phyloP scores from a whole-genome alignment of 2,329 filamentous ascomycete species.

The Zymoseptoria brevis region DNA sequence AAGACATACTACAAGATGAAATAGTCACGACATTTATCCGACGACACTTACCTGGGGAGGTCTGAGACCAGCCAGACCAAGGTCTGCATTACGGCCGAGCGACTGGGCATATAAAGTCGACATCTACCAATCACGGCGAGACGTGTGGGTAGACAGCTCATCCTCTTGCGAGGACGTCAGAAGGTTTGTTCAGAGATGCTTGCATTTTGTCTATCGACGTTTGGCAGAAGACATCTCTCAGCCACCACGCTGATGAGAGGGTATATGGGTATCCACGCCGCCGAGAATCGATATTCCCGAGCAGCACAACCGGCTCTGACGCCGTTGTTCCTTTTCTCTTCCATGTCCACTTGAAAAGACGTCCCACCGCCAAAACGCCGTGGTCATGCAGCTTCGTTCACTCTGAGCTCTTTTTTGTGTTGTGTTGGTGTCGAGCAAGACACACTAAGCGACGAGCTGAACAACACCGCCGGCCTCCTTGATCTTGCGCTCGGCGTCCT shows the following conservation, averaged over 20 bases:
- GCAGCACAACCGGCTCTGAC: conserved; percentile 4
- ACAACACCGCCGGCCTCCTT: conserved; percentile 93
- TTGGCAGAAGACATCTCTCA: conserved; percentile 40
- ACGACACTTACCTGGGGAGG: not conserved
- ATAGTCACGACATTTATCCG: not conserved
- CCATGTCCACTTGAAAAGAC: not conserved
- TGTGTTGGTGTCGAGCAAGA: conserved; percentile 1
- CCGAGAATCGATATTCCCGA: not conserved
- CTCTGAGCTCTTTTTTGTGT: conserved; percentile 5
- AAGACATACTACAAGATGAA: not conserved
- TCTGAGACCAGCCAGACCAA: not conserved
- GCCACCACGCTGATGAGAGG: conserved; percentile 42
- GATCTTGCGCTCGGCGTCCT: conserved; percentile 98
- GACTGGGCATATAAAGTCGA: not conserved
- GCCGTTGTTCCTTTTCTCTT: conserved; percentile 9
- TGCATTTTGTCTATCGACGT: conserved; percentile 35
- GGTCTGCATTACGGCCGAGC: not conserved
- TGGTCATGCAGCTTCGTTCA: conserved; percentile 7
- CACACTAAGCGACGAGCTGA: conserved; percentile 79
- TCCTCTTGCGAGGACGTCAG: conserved; percentile 27
- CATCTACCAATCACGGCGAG: not conserved
- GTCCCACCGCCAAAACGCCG: conserved; percentile 3
- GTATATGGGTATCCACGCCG: conserved; percentile 21
- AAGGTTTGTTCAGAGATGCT: conserved; percentile 47
- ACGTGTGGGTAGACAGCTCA: conserved; percentile 21